These are phyloP conservation scores for Neonectria sp. DNA, from an alignment of 2,329 filamentous ascomycete genomes.

Conservation along the genomic window DNA sequence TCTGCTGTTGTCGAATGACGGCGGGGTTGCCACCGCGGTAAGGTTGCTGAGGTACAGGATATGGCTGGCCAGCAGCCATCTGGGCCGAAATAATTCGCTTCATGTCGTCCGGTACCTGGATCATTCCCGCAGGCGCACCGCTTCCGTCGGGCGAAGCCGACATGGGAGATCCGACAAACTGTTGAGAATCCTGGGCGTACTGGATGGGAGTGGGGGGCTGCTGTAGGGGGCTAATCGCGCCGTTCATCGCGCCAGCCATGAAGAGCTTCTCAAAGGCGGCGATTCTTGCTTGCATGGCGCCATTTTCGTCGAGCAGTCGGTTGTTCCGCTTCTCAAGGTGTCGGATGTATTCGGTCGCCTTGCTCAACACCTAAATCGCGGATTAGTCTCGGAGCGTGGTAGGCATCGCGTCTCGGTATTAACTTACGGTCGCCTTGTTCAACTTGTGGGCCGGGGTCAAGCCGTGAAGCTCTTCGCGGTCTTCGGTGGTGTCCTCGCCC, in stretches of 20 bases:
- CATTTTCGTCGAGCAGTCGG: slow-evolving; percentile 85
- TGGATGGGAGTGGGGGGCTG: slow-evolving; percentile 68
- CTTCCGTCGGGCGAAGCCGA: slow-evolving; percentile 56
- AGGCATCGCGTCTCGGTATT: background rate
- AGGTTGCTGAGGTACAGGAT: slow-evolving; percentile 64
- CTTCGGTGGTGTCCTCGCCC: slow-evolving; percentile 79
- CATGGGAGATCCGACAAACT: slow-evolving; percentile 64
- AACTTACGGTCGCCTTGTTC: slow-evolving; percentile 90
- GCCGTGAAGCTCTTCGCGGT: slow-evolving; percentile 82
- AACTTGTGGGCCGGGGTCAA: slow-evolving; percentile 91
- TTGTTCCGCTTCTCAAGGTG: slow-evolving; percentile 94
- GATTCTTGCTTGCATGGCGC: slow-evolving; percentile 82
- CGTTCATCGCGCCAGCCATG: slow-evolving; percentile 80
- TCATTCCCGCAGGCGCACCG: slow-evolving; percentile 70
- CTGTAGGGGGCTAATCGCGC: slow-evolving; percentile 68
- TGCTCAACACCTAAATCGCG: slow-evolving; percentile 78
- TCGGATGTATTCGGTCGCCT: slow-evolving; percentile 95
- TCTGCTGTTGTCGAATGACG: slow-evolving; percentile 69
- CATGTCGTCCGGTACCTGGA: slow-evolving; percentile 77
- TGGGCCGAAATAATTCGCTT: slow-evolving; percentile 73
- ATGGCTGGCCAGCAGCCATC: slow-evolving; percentile 68
- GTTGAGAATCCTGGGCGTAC: slow-evolving; percentile 60
- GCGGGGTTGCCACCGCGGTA: slow-evolving; percentile 62
- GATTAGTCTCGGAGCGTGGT: slow-evolving; percentile 23
- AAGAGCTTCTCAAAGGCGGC: slow-evolving; percentile 85